These are phyloP conservation scores for Colletotrichum australisinense DNA, from an alignment of 2,329 filamentous ascomycete species.

Conservation along the genomic window DNA sequence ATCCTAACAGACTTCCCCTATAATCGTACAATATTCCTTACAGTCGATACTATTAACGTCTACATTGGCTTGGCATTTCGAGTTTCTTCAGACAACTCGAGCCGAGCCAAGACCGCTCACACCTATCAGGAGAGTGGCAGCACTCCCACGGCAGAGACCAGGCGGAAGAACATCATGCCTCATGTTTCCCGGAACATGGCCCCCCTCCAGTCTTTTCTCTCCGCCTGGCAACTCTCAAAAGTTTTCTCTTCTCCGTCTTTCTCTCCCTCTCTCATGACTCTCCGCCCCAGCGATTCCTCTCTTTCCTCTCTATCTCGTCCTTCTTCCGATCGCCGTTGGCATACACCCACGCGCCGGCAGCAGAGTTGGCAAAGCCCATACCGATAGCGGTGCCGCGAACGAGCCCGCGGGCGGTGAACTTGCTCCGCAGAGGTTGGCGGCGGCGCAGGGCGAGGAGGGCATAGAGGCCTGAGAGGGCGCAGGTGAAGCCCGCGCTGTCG, in stretches of 20 bases:
- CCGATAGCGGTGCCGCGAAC: conserved; percentile 64
- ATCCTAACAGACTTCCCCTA: neutral
- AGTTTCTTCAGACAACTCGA: neutral
- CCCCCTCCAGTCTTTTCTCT: too few relatives aligned
- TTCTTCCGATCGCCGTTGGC: conserved; percentile 60
- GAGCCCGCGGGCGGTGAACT: conserved; percentile 59
- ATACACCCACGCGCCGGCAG: conserved; percentile 64
- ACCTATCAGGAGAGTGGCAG: neutral
- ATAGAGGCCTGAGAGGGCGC: conserved; percentile 69
- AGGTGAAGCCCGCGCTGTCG: conserved; percentile 66
- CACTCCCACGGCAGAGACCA: neutral
- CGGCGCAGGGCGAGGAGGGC: conserved; percentile 64
- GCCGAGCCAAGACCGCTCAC: conserved; percentile 16
- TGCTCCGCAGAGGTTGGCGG: conserved; percentile 52
- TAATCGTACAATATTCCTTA: neutral
- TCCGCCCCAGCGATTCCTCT: conserved; percentile 63
- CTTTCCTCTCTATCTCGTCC: conserved; percentile 60
- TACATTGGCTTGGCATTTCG: conserved; percentile 5
- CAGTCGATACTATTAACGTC: neutral
- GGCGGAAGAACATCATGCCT: neutral
- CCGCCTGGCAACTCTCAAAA: too few relatives aligned
- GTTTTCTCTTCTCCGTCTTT: neutral
- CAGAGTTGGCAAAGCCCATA: conserved; percentile 59
- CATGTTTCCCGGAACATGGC: too few relatives aligned
- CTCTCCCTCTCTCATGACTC: conserved; percentile 21